A percentile compares a stretch with the other conserved stretches of the same genome.
Conservation (phyloP, 192 early-diverging fungal species). For the Coemansia sp. region DNA sequence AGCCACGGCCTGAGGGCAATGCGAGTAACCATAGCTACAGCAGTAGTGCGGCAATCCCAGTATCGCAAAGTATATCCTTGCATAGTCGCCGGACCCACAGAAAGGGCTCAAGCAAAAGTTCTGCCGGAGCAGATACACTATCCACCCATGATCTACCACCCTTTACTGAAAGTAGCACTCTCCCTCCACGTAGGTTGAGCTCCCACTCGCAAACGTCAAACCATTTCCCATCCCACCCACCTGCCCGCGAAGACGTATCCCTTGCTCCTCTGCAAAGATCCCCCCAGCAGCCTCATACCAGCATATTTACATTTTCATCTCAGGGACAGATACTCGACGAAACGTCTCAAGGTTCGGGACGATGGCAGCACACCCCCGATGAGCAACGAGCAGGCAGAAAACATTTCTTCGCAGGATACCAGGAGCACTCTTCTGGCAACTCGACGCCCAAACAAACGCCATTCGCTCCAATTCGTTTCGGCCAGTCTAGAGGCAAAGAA, state of each 20-base stretch:
- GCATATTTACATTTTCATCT: slow-evolving; percentile 16
- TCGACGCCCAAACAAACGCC: slow-evolving; percentile 30
- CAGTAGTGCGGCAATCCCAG: not conserved
- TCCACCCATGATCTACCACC: not conserved
- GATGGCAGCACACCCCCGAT: not conserved
- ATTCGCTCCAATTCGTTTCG: slow-evolving; percentile 20
- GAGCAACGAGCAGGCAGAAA: not conserved
- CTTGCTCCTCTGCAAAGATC: not conserved
- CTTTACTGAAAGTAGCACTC: not conserved
- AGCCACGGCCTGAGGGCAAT: not conserved
- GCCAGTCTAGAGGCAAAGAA: slow-evolving; percentile 11
- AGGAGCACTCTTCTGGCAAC: slow-evolving; percentile 37
- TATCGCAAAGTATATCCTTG: not conserved
- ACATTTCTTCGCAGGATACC: slow-evolving; percentile 14
- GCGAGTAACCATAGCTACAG: not conserved
- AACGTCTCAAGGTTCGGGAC: not conserved
- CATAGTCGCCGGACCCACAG: not conserved
- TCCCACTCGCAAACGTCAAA: not conserved
- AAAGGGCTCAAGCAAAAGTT: not conserved
- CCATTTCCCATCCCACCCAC: not conserved
- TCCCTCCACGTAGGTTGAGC: not conserved
- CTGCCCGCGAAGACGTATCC: not conserved
- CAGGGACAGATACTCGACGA: not conserved
- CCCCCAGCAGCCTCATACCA: slow-evolving; percentile 5
- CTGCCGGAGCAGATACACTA: not conserved